Percentiles rank a stretch among this genome's conserved stretches.
These are phyloP conservation scores for Cetraspora pellucida DNA, from an alignment of 192 early-diverging fungal species.

Conservation along the genomic window DNA sequence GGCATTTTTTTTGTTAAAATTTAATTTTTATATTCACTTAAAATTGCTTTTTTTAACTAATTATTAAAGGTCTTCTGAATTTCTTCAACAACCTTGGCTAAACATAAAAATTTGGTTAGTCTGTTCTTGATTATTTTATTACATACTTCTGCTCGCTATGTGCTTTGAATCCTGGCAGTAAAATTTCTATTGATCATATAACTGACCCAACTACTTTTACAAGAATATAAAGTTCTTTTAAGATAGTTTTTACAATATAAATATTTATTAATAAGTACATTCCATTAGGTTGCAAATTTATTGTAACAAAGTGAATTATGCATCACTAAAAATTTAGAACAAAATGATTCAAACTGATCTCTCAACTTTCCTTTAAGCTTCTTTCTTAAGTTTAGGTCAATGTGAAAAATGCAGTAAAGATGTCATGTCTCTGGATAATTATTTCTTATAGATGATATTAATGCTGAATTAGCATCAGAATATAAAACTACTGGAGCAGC, in stretches of 20 bases:
- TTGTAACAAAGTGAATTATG: neutral
- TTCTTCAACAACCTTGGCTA: neutral
- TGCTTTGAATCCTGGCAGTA: neutral
- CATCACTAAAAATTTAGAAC: neutral
- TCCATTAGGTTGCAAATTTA: neutral
- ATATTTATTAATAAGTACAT: neutral
- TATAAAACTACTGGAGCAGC: neutral
- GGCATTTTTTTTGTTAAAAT: neutral
- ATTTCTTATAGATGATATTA: neutral
- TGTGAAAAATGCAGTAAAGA: neutral
- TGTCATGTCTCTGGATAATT: neutral
- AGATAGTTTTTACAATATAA: neutral
- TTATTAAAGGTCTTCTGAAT: neutral
- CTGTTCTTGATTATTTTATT: constrained; percentile 4
- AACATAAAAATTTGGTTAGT: neutral
- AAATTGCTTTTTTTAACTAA: neutral
- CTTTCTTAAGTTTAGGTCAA: neutral
- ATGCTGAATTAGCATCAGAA: neutral
- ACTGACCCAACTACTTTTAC: neutral
- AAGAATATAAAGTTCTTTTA: neutral
- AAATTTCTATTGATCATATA: neutral
- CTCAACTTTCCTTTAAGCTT: neutral
- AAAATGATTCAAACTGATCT: neutral
- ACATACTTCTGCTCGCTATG: neutral
- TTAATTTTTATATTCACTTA: neutral